Evolutionary conservation across 75 land plant genomes (phyloP), one percentile per base, ranked within the genome.

Genomic region (Cupressus sempervirens): DNA sequence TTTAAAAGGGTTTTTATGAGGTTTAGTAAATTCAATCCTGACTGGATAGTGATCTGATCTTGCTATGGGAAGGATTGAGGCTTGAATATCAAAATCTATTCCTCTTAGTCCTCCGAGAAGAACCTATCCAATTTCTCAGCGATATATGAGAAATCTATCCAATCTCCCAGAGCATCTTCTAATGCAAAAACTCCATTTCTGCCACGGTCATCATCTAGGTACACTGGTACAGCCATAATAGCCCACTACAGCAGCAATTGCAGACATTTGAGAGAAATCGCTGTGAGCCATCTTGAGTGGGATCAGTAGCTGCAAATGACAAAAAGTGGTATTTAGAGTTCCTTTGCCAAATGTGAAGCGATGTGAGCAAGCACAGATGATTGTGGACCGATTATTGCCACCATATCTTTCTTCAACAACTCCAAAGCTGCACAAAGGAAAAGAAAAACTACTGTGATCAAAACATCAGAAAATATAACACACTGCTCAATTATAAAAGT

Each of bases 321-420:
- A 93, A 29, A n/a, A 36, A 91, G 67, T 15, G 94, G 94, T 13
- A 93, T 86, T 32, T 89, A 88, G 20, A 88, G 89, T 76, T 89
- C 89, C 84, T 86, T 91, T 34, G 87, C 89, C 41, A 93, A 70
- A 68, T 93, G 89, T 34, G 93, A 89, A n/a, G 88, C 87, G 18
- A 90, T 88, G 80, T 87, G 91, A 10, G 93, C 90, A 72, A 87
- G 91, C 11, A 54, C 87, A 46, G 94, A 90, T 65, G 45, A 48
- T 83, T 93, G 91, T 54, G 93, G 91, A 79, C 93, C 94, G 46
- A 91, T 85, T 77, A 93, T 87, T 41, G 90, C 91, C 18, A 93
- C 86, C 1, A 89, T 85, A 9, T 88, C 88, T 43, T 86, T 56
- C 80, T 85, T 88, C 88, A 93, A 80, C 76, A 85, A 87, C 62